phyloP scores from a whole-genome alignment of 75 land plant genomes.

The Cupressus sempervirens region DNA sequence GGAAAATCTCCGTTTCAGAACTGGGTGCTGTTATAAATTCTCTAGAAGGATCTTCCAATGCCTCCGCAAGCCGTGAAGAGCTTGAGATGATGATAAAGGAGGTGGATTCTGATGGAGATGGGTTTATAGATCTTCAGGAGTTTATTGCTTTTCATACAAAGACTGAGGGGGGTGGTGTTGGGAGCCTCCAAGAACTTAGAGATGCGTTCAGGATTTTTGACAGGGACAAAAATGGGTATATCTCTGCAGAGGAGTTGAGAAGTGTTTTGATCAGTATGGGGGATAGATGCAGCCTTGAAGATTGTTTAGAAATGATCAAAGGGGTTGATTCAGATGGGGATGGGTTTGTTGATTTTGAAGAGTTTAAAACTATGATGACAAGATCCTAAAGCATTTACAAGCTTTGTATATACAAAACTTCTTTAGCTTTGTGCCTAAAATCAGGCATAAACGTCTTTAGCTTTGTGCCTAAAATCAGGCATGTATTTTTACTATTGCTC shows the following conservation, averaged over 20 bases:
- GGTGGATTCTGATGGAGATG: constrained; percentile 41
- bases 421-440: neutral
- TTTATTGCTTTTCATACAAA: constrained; percentile 23
- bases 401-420: neutral
- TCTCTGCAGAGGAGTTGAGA: constrained; percentile 43
- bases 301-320: constrained; percentile 31
- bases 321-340: constrained; percentile 28
- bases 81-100: constrained; percentile 28
- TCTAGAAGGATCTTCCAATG: constrained; percentile 11
- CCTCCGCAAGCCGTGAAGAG: constrained; percentile 25
- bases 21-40: constrained; percentile 28
- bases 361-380: constrained; percentile 34
- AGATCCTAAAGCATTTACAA: neutral
- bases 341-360: constrained; percentile 37
- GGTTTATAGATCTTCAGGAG: constrained; percentile 31
- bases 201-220: constrained; percentile 17
- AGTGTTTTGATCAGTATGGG: constrained; percentile 30
- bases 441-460: neutral
- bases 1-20: constrained; percentile 26
- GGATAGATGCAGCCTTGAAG: constrained; percentile 18
- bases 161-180: neutral
- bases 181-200: neutral
- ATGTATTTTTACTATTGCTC: no score
- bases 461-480: neutral
- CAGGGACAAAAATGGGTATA: constrained; percentile 29